Conservation (phyloP, 768 basidiomycete species). For the Lyophyllum semitale region DNA sequence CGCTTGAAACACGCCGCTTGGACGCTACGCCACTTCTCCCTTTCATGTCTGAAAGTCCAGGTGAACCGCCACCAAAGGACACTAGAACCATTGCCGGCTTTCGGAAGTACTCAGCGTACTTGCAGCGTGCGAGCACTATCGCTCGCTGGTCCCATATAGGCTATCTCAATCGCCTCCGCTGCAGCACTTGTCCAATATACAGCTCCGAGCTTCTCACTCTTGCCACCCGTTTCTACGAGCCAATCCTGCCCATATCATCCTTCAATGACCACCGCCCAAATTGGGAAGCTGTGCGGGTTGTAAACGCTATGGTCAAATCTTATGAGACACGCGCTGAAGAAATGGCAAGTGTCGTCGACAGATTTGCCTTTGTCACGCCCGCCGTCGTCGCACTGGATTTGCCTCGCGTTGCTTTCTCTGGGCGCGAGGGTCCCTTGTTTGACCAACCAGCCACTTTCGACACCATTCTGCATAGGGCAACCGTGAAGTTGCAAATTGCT, state of each 20-base stretch:
- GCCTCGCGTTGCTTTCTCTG: conserved; percentile 60
- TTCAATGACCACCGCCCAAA: conserved; percentile 38
- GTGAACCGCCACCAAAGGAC: conserved; percentile 72
- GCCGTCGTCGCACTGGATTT: conserved; percentile 76
- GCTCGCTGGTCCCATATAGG: conserved; percentile 70
- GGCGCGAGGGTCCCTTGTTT: conserved; percentile 28
- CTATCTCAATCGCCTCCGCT: conserved; percentile 76
- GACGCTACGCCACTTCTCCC: conserved; percentile 62
- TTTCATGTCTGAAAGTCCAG: conserved; percentile 52
- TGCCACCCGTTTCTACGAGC: conserved; percentile 37
- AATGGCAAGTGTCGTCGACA: conserved; percentile 55
- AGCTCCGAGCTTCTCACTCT: conserved; percentile 47
- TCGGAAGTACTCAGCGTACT: conserved; percentile 49
- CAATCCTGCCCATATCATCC: conserved; percentile 54
- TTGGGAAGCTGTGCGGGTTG: conserved; percentile 41
- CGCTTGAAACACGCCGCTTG: conserved; percentile 53
- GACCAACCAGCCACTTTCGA: conserved; percentile 57
- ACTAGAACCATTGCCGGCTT: conserved; percentile 76
- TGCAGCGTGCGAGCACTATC: conserved; percentile 50
- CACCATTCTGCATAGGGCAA: conserved; percentile 64
- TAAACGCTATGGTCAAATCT: conserved; percentile 62
- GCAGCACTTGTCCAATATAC: conserved; percentile 48
- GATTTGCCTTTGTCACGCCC: conserved; percentile 83
- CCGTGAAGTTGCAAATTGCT: conserved; percentile 87
- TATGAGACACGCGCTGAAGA: conserved; percentile 59